Evolutionary conservation across 2,329 filamentous ascomycete species (phyloP).

Genomic region (Fusarium guadeloupense): DNA sequence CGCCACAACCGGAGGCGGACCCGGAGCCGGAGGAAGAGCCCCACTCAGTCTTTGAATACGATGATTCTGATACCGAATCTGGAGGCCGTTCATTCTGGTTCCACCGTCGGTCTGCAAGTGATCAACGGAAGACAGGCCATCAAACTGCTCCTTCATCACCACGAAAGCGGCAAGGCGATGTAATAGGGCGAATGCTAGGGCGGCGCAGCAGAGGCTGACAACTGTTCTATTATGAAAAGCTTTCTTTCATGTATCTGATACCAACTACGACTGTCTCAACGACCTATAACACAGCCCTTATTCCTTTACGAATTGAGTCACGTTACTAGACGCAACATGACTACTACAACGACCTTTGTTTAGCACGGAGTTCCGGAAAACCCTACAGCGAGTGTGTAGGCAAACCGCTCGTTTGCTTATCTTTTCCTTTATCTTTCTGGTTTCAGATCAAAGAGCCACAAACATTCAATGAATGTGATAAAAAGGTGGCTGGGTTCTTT

Average conservation of each 20-base stretch:
- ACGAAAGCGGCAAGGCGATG: constrained; percentile 47
- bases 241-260: constrained; percentile 30
- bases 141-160: constrained; percentile 40
- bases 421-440: constrained; percentile 21
- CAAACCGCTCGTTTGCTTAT: constrained; percentile 12
- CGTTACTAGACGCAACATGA: constrained; percentile 31
- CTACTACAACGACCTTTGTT: constrained; percentile 6
- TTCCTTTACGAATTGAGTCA: constrained; percentile 19
- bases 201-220: constrained; percentile 43
- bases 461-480: constrained; percentile 4
- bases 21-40: constrained; percentile 28
- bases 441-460: not conserved
- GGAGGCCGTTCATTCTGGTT: constrained; percentile 54
- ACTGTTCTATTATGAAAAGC: not conserved
- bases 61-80: constrained; percentile 55
- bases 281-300: constrained; percentile 17
- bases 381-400: constrained; percentile 5
- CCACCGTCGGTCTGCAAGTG: constrained; percentile 51
- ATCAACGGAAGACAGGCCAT: constrained; percentile 36
- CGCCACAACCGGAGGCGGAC: constrained; percentile 33
- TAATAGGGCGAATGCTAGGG: constrained; percentile 52
- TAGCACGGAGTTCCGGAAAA: constrained; percentile 32
- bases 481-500: constrained; percentile 16
- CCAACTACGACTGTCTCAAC: constrained; percentile 38
- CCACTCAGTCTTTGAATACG: constrained; percentile 60